Percentiles rank a stretch among this genome's conserved stretches.
phyloP scores from a whole-genome alignment of 805 yeast genomes.

The Candida pseudoglaebosa region DNA sequence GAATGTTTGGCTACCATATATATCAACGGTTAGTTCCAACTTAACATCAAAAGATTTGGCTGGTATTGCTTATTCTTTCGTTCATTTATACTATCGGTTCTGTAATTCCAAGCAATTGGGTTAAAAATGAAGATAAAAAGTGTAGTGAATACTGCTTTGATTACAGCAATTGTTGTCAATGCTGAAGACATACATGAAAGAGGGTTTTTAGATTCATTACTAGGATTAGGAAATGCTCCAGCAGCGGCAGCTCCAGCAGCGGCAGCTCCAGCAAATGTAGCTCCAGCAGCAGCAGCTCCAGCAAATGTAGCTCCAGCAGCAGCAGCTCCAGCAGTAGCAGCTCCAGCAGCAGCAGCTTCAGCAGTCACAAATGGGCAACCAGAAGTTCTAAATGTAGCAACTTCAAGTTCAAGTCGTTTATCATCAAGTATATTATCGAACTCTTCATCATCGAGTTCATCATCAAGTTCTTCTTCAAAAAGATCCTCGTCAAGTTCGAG shows the following conservation, averaged over 20 bases:
- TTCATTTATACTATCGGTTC: conserved; percentile 1
- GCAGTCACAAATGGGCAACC: conserved; percentile 3
- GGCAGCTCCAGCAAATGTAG: conserved; percentile 5
- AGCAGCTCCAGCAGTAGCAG: conserved; percentile 9
- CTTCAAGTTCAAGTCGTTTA: conserved; percentile 3
- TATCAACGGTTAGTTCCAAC: neutral
- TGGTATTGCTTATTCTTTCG: conserved; percentile 3
- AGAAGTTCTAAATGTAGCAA: neutral
- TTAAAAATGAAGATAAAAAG: neutral
- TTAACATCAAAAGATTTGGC: neutral
- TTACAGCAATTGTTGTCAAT: conserved; percentile 1
- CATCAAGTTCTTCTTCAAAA: neutral
- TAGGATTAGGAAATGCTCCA: neutral
- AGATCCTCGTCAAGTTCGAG: too few species aligned
- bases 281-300: conserved; percentile 5
- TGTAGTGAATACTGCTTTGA: conserved; percentile 1
- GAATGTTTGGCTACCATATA: neutral
- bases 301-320: conserved; percentile 4
- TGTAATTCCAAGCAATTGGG: conserved; percentile 2
- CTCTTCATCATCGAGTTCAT: conserved; percentile 1
- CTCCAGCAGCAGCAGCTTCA: conserved; percentile 9
- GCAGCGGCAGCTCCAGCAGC: conserved; percentile 7
- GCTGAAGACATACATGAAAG: conserved; percentile 1
- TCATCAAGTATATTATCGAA: neutral
- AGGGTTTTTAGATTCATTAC: neutral